Evolutionary conservation across 352 stramenopile species (phyloP).

Genomic region (Ophiocytium majus): DNA sequence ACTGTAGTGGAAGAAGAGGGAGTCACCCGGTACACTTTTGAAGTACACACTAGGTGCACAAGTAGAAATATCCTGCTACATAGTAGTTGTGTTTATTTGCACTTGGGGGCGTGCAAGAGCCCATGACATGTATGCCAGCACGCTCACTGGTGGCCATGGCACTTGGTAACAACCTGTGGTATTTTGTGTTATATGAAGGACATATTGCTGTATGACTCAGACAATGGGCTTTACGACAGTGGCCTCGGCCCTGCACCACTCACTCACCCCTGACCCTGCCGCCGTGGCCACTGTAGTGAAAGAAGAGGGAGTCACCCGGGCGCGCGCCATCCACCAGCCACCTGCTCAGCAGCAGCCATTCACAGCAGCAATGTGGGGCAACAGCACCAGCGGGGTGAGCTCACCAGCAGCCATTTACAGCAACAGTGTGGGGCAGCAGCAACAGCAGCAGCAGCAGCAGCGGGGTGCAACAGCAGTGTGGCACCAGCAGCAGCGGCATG

Average conservation of each 20-base stretch:
- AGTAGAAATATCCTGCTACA: too few relatives aligned
- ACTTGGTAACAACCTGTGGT: too few relatives aligned
- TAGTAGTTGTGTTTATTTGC: too few relatives aligned
- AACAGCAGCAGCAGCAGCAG: too few relatives aligned
- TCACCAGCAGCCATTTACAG: background rate
- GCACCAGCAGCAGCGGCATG: too few relatives aligned
- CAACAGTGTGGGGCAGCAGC: background rate
- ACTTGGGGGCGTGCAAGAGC: background rate
- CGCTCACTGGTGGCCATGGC: background rate
- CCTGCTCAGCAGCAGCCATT: background rate
- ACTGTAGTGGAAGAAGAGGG: slow-evolving; percentile 55
- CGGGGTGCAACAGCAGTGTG: too few relatives aligned
- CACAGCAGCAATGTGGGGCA: background rate
- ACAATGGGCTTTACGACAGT: background rate
- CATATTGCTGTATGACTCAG: too few relatives aligned
- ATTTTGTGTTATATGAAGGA: too few relatives aligned
- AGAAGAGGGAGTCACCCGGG: slow-evolving; percentile 55
- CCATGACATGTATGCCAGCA: background rate
- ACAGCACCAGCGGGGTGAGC: background rate
- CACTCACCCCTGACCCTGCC: slow-evolving; percentile 17
- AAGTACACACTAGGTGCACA: too few relatives aligned
- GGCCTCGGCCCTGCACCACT: background rate
- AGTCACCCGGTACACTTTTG: too few relatives aligned
- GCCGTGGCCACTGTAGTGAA: slow-evolving; percentile 54
- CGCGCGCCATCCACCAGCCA: slow-evolving; percentile 45